Evolutionary conservation across 139 green algal species (phyloP).

Genomic region (Chlorella sorokiniana): DNA sequence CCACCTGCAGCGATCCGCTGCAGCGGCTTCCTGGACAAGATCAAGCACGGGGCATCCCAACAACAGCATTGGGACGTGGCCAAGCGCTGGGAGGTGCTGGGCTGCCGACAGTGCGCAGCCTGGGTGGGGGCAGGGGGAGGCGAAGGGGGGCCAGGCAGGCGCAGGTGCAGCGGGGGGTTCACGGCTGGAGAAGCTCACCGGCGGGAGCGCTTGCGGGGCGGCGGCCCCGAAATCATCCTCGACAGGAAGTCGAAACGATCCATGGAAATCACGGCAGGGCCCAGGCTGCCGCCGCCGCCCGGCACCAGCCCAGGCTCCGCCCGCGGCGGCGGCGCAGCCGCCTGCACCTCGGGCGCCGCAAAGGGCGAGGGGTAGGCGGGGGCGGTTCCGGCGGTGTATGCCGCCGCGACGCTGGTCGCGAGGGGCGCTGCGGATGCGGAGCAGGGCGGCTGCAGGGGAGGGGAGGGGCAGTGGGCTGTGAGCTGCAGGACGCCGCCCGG

Average conservation of each 20-base stretch:
- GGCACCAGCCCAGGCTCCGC: neutral
- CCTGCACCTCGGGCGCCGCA: neutral
- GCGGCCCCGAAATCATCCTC: neutral
- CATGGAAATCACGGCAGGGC: neutral
- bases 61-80: too few species aligned
- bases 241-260: constrained; percentile 13
- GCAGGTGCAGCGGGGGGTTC: neutral
- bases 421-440: neutral
- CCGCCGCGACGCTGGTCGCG: neutral
- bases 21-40: too few species aligned
- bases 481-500: too few species aligned
- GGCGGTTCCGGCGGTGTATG: neutral
- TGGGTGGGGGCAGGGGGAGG: too few species aligned
- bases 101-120: too few species aligned
- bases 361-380: neutral
- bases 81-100: too few species aligned
- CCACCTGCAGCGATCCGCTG: too few species aligned
- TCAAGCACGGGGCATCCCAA: too few species aligned
- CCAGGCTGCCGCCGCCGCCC: neutral
- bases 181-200: neutral
- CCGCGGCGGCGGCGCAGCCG: neutral
- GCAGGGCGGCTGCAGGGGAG: neutral
- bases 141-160: too few species aligned
- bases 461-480: too few species aligned
- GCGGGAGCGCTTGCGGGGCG: neutral